Evolutionary conservation across 31 red algal genomes (phyloP).

Genomic region (Asparagopsis taxiformis): DNA sequence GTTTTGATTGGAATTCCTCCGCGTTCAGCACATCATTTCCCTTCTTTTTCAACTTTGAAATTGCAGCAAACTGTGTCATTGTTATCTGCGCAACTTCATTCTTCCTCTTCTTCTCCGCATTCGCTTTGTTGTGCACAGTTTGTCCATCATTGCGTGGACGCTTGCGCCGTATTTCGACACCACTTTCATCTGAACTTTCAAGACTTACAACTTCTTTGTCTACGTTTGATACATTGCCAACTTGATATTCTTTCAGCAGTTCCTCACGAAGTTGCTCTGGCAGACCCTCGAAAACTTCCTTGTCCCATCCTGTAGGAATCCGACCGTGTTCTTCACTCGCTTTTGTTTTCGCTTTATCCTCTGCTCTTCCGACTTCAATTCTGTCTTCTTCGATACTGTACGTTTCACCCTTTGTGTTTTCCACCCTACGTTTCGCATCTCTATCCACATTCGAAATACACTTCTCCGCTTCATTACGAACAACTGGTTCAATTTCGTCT

Average conservation of each 20-base stretch:
- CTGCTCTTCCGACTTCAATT: neutral
- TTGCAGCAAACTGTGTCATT: constrained; percentile 61
- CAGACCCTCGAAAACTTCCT: constrained; percentile 31
- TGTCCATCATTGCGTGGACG: neutral
- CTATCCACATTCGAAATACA: neutral
- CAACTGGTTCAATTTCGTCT: no score
- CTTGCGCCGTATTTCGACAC: neutral
- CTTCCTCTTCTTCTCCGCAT: constrained; percentile 10
- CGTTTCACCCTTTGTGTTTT: neutral
- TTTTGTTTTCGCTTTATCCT: neutral
- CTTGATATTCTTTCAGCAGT: constrained; percentile 5
- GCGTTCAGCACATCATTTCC: constrained; percentile 55
- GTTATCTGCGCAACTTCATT: constrained; percentile 29
- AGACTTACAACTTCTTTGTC: neutral
- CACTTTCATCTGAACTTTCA: neutral
- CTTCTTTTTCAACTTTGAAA: constrained; percentile 34
- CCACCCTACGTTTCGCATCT: neutral
- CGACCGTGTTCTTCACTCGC: neutral
- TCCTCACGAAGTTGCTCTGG: constrained; percentile 25
- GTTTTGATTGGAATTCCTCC: constrained; percentile 36
- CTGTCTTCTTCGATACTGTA: constrained; percentile 1
- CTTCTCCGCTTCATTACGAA: neutral
- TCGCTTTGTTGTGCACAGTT: neutral
- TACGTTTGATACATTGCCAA: neutral
- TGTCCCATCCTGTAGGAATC: constrained; percentile 51